A percentile compares a stretch with the other conserved stretches of the same genome.
Evolutionary conservation across 2,329 filamentous ascomycete species (phyloP).

Genomic region (Chrysoporthe puriensis): DNA sequence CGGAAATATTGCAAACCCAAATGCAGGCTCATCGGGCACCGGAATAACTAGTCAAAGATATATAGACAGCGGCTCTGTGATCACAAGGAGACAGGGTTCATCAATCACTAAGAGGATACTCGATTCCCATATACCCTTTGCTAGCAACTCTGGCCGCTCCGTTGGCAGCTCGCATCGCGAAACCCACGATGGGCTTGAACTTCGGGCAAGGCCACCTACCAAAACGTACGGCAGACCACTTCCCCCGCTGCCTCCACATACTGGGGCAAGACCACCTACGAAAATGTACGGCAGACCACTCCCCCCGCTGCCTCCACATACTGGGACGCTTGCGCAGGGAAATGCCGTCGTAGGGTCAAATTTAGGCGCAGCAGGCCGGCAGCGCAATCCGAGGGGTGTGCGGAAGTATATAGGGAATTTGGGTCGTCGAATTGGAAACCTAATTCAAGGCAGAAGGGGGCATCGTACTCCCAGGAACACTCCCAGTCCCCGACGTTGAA

Average conservation of each 20-base stretch:
- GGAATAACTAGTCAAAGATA: too few species aligned
- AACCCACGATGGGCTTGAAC: neutral
- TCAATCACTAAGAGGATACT: too few species aligned
- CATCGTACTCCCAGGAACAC: neutral
- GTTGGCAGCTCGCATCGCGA: neutral
- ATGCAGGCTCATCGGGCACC: neutral
- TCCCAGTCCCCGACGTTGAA: neutral
- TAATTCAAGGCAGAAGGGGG: neutral
- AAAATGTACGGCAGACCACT: neutral
- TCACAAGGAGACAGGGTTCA: too few species aligned
- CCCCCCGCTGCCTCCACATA: neutral
- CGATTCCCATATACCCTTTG: too few species aligned
- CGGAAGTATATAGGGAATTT: neutral
- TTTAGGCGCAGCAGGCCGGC: neutral
- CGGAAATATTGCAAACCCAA: neutral
- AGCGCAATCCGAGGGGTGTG: neutral
- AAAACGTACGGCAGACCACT: neutral
- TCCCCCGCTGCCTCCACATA: neutral
- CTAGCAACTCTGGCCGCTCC: too few species aligned
- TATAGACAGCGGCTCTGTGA: too few species aligned
- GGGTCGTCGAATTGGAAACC: neutral
- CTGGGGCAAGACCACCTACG: neutral
- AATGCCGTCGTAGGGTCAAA: neutral
- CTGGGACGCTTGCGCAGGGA: neutral
- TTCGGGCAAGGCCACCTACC: neutral